Conservation (phyloP, 2,329 filamentous ascomycete genomes). For the Trichoderma oligosporum region DNA sequence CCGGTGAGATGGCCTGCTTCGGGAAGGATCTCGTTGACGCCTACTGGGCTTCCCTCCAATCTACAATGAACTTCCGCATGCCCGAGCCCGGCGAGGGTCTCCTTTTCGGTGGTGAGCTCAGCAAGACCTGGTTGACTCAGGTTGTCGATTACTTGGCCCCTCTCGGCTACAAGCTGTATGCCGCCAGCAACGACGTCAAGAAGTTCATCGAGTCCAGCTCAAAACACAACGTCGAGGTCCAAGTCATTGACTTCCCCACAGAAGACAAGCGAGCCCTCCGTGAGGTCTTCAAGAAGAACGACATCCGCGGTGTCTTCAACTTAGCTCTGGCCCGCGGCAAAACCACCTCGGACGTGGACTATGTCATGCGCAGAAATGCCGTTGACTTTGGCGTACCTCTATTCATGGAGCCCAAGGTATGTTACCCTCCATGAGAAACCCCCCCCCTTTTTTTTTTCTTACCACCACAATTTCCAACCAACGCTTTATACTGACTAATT, state of each 20-base stretch:
- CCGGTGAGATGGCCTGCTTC: conserved; percentile 98
- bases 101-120: conserved; percentile 82
- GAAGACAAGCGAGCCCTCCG: conserved; percentile 92
- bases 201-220: conserved; percentile 68
- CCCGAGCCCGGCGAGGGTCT: conserved; percentile 93
- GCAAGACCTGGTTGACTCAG: conserved; percentile 65
- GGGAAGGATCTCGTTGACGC: conserved; percentile 93
- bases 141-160: conserved; percentile 85
- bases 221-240: conserved; percentile 66
- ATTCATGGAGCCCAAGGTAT: conserved; percentile 97
- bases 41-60: conserved; percentile 95
- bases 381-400: conserved; percentile 97
- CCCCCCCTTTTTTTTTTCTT: too few species aligned
- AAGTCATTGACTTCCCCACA: conserved; percentile 95
- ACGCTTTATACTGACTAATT: not conserved
- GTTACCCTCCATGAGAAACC: too few species aligned
- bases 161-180: conserved; percentile 91
- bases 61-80: conserved; percentile 98
- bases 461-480: too few species aligned
- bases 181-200: conserved; percentile 79
- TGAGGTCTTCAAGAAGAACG: conserved; percentile 94
- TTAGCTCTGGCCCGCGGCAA: conserved; percentile 78
- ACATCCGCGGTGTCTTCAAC: conserved; percentile 95
- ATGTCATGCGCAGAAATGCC: conserved; percentile 96
- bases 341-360: conserved; percentile 86